Evolutionary conservation across 208 protist species (phyloP), one percentile per base, ranked within the genome.

Genomic region (Crithidia acanthocephali): DNA sequence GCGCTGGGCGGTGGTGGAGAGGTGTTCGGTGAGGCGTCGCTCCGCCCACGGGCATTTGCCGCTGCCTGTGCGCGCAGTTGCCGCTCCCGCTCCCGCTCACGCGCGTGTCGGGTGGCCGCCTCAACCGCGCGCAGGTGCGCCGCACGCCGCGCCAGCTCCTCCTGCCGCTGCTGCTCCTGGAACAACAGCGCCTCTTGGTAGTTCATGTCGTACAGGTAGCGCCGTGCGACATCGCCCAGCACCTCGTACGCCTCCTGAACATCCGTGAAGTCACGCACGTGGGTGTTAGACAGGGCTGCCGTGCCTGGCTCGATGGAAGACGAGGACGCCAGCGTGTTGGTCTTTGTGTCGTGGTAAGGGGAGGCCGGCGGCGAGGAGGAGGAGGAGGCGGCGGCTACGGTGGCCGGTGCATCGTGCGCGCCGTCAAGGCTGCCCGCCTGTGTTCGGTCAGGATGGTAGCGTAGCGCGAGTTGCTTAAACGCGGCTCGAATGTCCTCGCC

Each of bases 171-270:
- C 22, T 66, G 62, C 44, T 78, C 59, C 42, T 70, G 65, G 33
- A 56, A 22, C n/a, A 48, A 4, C n/a, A 79, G 25, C 37, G 82
- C 37, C 47, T 90, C 84, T 7, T 68, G 65, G 68, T 94, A 95
- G 61, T 73, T 91, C 59, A 95, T 71, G 62, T 97, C 92, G 67
- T 95, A 97, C 37, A 97, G 61, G 53, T 95, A 95, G 16, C 92
- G 89, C n/a, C 90, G 87, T 20, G 88, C 84, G 2, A 92, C 88
- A 45, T 97, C 88, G 20, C 86, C 84, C 15, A 97, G 79, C 25
- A 97, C 90, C 68, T 97, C 92, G 67, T 97, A 97, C 33, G 92
- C 87, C 66, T 97, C 90, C 55, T 93, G 85, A 23, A 95, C 61
- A 10, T 88, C 86, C 10, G 81, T 86, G 66, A 95, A 97, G 56